Percentiles rank a stretch among this genome's conserved stretches.
phyloP scores from a whole-genome alignment of 73 alveolate species.

The Breviolum minutum region DNA sequence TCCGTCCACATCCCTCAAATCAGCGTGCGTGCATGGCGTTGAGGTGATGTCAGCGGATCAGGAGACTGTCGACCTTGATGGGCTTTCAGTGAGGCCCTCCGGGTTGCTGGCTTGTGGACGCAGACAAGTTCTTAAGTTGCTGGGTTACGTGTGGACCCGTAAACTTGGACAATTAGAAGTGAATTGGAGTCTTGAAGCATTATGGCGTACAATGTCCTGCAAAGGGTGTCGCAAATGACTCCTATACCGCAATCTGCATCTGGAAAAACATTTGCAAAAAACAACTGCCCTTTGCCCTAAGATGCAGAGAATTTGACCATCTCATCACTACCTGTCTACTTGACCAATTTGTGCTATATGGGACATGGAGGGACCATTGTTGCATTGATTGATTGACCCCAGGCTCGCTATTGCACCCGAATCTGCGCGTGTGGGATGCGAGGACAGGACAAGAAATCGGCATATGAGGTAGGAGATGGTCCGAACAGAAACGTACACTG shows the following conservation, averaged over 20 bases:
- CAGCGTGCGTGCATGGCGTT: too few relatives aligned
- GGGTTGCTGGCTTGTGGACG: background rate
- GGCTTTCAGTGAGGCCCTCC: constrained; percentile 21
- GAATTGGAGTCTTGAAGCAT: too few relatives aligned
- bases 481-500: background rate
- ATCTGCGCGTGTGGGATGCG: constrained; percentile 15
- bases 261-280: background rate
- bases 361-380: too few relatives aligned
- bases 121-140: background rate
- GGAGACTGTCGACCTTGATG: background rate
- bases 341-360: too few relatives aligned
- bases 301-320: background rate
- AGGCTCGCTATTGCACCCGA: constrained; percentile 29
- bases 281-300: too few relatives aligned
- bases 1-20: too few relatives aligned
- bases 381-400: background rate
- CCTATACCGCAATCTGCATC: too few relatives aligned
- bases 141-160: too few relatives aligned
- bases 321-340: background rate
- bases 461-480: too few relatives aligned
- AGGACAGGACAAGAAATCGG: background rate
- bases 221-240: too few relatives aligned
- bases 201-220: too few relatives aligned
- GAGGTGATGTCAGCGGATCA: background rate
- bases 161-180: too few relatives aligned